phyloP scores from a whole-genome alignment of 2,329 filamentous ascomycete genomes.

The Pochonia chlamydosporia region DNA sequence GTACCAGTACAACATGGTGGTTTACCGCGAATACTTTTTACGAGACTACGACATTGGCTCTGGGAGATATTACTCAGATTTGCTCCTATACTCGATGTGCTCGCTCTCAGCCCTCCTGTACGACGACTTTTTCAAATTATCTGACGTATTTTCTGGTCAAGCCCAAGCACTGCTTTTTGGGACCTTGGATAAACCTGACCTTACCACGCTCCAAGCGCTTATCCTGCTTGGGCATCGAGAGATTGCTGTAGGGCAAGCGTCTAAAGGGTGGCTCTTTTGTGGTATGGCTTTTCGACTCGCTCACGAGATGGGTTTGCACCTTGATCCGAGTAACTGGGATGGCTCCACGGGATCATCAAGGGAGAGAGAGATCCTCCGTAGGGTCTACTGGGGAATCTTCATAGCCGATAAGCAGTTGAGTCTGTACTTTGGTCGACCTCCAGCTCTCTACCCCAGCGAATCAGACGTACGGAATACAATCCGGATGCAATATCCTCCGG shows the following conservation, averaged over 20 bases:
- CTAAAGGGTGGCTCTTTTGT: slow-evolving; percentile 46
- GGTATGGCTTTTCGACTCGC: slow-evolving; percentile 46
- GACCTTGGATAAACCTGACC: slow-evolving; percentile 38
- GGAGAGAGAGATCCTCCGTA: slow-evolving; percentile 41
- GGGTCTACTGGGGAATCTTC: slow-evolving; percentile 46
- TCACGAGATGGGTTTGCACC: slow-evolving; percentile 46
- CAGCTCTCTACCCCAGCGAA: slow-evolving; percentile 41
- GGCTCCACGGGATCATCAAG: slow-evolving; percentile 27
- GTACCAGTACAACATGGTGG: slow-evolving; percentile 43
- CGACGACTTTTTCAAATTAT: slow-evolving; percentile 31
- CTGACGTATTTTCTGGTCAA: slow-evolving; percentile 37
- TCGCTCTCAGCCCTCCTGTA: slow-evolving; percentile 42
- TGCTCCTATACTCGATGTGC: slow-evolving; percentile 43
- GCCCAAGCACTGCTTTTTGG: slow-evolving; percentile 39
- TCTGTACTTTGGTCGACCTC: slow-evolving; percentile 44
- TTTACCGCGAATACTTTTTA: slow-evolving; percentile 45
- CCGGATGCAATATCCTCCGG: slow-evolving; percentile 41
- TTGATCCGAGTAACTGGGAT: slow-evolving; percentile 45
- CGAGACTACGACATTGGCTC: slow-evolving; percentile 40
- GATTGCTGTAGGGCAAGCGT: slow-evolving; percentile 40
- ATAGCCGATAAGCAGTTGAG: slow-evolving; percentile 45
- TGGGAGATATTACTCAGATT: slow-evolving; percentile 43
- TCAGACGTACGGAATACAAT: slow-evolving; percentile 44
- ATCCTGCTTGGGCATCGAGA: slow-evolving; percentile 39
- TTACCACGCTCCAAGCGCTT: slow-evolving; percentile 40